Base-by-base conservation (phyloP, 2,329 filamentous ascomycete species). In the Beauveria scarabaeidicola region DNA sequence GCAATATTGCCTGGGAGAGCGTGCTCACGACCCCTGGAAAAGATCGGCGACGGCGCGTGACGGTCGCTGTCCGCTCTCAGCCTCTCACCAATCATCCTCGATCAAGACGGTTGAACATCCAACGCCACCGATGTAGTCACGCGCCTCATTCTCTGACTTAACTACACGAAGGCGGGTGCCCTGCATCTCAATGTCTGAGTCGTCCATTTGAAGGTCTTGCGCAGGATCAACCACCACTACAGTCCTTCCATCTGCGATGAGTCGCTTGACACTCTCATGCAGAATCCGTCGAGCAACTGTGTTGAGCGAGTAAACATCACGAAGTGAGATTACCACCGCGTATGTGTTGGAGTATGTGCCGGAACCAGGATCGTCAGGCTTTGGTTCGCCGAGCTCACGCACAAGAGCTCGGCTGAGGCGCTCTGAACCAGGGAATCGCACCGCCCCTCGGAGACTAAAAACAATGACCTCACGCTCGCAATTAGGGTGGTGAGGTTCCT, bases 361-460 rank as follows among this genome's bases (percentile, higher is more conserved):
- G 9, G 67, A 68, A 1, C 66, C 64, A 0, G 69, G 68, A 9
- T 70, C 69, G 0, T 67, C 52, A 0, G 63, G 64, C 32, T 63
- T 59, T 0, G 65, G 62, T 10, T 56, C 52, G 0, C 67, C 66
- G 0, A 72, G 65, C 48, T 70, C 69, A n/a, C 66, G 64, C 13
- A 67, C 58, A 2, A 72, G 61, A 0, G 70, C 69, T 2, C 70
- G 67, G 0, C 69, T 71, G 1, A 72, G 61, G 0, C 70, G 66
- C 62, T 72, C 70, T 3, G 70, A 70, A 3, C 70, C 70, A 1
- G 69, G 67, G 11, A 72, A 72, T 6, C 70, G 68, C 1, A 72
- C 70, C 2, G 70, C 70, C 13, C 70, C 70, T 13, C 70, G 63
- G 2, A 72, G 62, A 3, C 64, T 69, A 53, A 72, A 72, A 15